Evolutionary conservation across 2,329 filamentous ascomycete species (phyloP).

Genomic region (Cladophialophora chaetospira): DNA sequence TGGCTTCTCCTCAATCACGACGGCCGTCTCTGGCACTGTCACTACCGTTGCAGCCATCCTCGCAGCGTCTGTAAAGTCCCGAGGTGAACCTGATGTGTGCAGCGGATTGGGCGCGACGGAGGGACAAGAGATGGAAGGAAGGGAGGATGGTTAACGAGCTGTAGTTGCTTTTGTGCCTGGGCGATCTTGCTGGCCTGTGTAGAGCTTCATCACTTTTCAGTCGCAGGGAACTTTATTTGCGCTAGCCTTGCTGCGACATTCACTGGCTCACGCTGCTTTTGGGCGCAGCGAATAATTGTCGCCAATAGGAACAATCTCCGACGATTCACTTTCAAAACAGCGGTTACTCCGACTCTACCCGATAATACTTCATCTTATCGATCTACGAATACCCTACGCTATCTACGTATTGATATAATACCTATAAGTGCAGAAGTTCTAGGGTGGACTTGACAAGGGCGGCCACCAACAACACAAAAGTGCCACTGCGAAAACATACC

Average conservation of each 20-base stretch:
- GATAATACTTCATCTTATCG: neutral
- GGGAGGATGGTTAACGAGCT: conserved; percentile 16
- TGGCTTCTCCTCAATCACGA: conserved; percentile 41
- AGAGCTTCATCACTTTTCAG: conserved; percentile 26
- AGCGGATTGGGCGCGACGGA: neutral
- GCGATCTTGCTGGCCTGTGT: conserved; percentile 16
- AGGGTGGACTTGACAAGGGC: too few species aligned
- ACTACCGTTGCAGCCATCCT: conserved; percentile 6
- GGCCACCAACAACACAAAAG: too few species aligned
- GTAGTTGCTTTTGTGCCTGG: conserved; percentile 24
- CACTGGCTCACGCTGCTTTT: neutral
- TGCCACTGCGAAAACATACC: too few species aligned
- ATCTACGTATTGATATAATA: neutral
- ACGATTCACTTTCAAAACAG: neutral
- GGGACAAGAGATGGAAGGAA: neutral
- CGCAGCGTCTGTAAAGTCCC: neutral
- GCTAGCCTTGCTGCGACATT: neutral
- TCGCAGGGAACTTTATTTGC: conserved; percentile 24
- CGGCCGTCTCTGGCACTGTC: conserved; percentile 20
- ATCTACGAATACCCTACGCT: neutral
- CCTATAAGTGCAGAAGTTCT: neutral
- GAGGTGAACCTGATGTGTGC: neutral
- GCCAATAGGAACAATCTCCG: neutral
- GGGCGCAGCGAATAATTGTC: neutral
- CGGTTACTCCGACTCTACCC: neutral